These are phyloP conservation scores for Globisporangium orthogonon DNA, from an alignment of 352 stramenopile genomes.

Conservation along the genomic window DNA sequence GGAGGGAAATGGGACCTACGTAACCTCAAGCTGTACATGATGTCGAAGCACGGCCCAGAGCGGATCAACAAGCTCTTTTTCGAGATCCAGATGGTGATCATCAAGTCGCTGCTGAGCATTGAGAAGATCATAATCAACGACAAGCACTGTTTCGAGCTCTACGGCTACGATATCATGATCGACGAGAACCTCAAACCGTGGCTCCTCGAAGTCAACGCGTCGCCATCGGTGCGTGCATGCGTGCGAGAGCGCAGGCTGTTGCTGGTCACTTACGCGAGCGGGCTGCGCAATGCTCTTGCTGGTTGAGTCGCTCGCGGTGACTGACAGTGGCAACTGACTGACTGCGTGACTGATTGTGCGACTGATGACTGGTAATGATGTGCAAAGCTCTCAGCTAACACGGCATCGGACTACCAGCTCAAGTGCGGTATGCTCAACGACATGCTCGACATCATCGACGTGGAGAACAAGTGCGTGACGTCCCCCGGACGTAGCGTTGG, in stretches of 20 bases:
- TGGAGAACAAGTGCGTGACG: conserved; percentile 75
- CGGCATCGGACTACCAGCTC: conserved; percentile 88
- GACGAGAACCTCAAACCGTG: conserved; percentile 89
- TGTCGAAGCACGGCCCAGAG: conserved; percentile 78
- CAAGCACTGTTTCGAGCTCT: conserved; percentile 95
- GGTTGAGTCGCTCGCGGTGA: too few species aligned
- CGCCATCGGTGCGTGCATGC: conserved; percentile 59
- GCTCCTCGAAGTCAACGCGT: conserved; percentile 93
- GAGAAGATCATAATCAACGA: conserved; percentile 95
- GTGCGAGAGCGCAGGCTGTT: neutral
- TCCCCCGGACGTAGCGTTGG: neutral
- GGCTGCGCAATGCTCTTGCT: neutral
- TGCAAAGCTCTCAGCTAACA: conserved; percentile 85
- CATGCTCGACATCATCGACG: conserved; percentile 92
- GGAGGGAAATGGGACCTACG: conserved; percentile 90
- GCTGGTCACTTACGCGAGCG: neutral
- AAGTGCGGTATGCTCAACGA: conserved; percentile 93
- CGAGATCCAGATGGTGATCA: conserved; percentile 88
- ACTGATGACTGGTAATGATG: neutral
- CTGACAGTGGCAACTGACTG: neutral
- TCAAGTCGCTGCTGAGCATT: conserved; percentile 81
- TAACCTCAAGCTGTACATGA: conserved; percentile 90
- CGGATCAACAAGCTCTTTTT: conserved; percentile 85
- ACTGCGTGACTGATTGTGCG: neutral
- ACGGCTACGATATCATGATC: conserved; percentile 92